Base-by-base conservation (phyloP, 2,329 filamentous ascomycete species). In the Aspergillus unguis region DNA sequence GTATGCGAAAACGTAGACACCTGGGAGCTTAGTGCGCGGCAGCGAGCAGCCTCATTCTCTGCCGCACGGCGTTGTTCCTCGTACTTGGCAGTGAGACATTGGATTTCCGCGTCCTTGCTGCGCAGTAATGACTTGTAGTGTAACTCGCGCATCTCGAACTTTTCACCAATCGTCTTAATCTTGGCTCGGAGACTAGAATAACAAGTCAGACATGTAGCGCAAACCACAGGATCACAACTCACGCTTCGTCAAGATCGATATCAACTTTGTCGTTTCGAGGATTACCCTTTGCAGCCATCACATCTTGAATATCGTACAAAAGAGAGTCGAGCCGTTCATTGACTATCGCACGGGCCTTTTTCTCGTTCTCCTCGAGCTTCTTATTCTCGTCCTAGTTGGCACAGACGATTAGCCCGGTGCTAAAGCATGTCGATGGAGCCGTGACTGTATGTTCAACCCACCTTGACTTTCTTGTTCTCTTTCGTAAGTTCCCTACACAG, bases 381-480 rank as follows among this genome's bases (percentile, higher is more conserved):
- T 95, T 92, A 71, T 96, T 95, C 72, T 99, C 94, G 74, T 91
- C 88, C 87, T 90, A 68, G 49, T 57, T 52, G 49, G 53, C 46
- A 8, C 8, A 8, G 35, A 7, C 8, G 44, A 50, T 63, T 55
- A 61, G 59, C 48, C 32, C 36, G 25, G 32, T 48, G 42, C 26
- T 33, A 17, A 27, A 42, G 32, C 40, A 27, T 45, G 27, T 45
- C 25, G 32, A 17, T 26, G 29, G 6, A 33, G 26, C n/a, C 35
- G n/a, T 37, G 32, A 6, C 40, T 40, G 44, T 47, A 54, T 43
- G 26, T 26, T 32, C 41, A 47, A 69, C 76, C 62, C 73, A 94
- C 90, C 86, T 97, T 97, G 60, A 99, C 85, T 75, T 95, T 95
- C 74, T 97, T 97, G 72, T 99, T 99, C 68, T 99, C 94, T 64